These are phyloP conservation scores for Trametes sp. DNA, from an alignment of 1,284 basidiomycete species.

Conservation along the genomic window DNA sequence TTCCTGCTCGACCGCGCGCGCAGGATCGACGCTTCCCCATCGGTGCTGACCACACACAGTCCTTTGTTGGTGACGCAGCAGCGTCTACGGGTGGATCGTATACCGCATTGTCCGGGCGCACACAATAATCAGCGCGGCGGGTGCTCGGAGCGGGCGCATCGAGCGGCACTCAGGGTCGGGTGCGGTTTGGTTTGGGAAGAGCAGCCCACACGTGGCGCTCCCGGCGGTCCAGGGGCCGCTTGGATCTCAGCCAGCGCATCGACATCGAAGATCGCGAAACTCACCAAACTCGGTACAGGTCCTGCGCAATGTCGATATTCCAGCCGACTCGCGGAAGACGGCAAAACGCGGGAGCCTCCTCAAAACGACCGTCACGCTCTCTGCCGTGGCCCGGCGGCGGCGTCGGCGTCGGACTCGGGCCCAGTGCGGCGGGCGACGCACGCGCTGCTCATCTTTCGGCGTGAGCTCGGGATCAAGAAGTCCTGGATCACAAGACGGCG, in stretches of 20 bases:
- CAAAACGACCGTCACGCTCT: not conserved
- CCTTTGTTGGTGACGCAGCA: not conserved
- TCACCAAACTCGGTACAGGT: not conserved
- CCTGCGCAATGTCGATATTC: not conserved
- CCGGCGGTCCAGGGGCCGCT: constrained; percentile 12
- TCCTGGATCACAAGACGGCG: constrained; percentile 34
- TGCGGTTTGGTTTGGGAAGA: not conserved
- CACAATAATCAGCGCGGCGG: not conserved
- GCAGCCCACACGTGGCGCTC: constrained; percentile 7
- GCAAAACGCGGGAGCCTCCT: not conserved
- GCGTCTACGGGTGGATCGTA: not conserved
- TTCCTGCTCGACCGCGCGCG: not conserved
- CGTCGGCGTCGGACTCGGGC: constrained; percentile 3
- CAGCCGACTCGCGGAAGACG: not conserved
- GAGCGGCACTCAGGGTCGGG: constrained; percentile 9
- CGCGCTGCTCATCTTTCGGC: constrained; percentile 22
- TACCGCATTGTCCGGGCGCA: not conserved
- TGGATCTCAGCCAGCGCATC: constrained; percentile 3
- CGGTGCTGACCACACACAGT: not conserved
- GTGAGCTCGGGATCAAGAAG: constrained; percentile 34
- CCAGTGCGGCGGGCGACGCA: not conserved
- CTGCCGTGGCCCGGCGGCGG: constrained; percentile 3
- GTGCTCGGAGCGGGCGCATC: not conserved
- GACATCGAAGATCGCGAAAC: not conserved
- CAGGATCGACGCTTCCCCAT: constrained; percentile 9